A percentile compares a stretch with the other conserved stretches of the same genome.
These are phyloP conservation scores for Pseudogymnoascus pannorum DNA, from an alignment of 2,329 filamentous ascomycete genomes.

Conservation along the genomic window DNA sequence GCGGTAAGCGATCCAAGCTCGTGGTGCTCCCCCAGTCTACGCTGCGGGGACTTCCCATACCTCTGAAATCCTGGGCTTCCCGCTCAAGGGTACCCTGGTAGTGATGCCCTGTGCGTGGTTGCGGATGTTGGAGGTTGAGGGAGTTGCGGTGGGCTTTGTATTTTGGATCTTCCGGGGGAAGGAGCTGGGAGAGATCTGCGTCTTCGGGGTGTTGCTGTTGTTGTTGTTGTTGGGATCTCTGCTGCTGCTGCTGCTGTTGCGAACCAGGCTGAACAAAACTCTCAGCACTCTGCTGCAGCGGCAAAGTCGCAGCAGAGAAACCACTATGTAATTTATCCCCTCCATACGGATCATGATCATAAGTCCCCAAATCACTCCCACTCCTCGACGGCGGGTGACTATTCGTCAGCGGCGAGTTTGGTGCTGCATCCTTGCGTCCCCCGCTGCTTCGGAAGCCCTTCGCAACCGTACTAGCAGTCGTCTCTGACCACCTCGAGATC, in stretches of 20 bases:
- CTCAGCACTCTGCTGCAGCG: not conserved
- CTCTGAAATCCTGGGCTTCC: constrained; percentile 61
- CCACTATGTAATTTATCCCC: constrained; percentile 54
- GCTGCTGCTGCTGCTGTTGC: constrained; percentile 20
- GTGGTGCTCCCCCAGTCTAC: constrained; percentile 57
- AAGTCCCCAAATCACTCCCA: constrained; percentile 65
- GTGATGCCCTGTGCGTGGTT: constrained; percentile 65
- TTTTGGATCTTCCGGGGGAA: constrained; percentile 57
- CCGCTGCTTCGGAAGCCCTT: constrained; percentile 66
- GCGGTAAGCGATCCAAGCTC: constrained; percentile 44
- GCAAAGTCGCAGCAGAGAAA: constrained; percentile 39
- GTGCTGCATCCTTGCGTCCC: constrained; percentile 31
- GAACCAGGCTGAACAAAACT: constrained; percentile 22
- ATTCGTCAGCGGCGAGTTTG: not conserved
- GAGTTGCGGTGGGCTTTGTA: constrained; percentile 78
- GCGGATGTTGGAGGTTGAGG: constrained; percentile 70
- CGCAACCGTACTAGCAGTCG: constrained; percentile 80
- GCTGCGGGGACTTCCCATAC: constrained; percentile 49
- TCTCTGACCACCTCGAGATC: constrained; percentile 96
- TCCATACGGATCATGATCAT: constrained; percentile 53
- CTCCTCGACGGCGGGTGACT: constrained; percentile 58
- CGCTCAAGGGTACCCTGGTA: constrained; percentile 68
- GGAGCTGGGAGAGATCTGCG: constrained; percentile 21
- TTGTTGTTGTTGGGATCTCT: constrained; percentile 16
- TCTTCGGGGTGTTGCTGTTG: constrained; percentile 23